Evolutionary conservation across 1,139 yeast species (phyloP).

Genomic region (Candida pseudocylindracea): DNA sequence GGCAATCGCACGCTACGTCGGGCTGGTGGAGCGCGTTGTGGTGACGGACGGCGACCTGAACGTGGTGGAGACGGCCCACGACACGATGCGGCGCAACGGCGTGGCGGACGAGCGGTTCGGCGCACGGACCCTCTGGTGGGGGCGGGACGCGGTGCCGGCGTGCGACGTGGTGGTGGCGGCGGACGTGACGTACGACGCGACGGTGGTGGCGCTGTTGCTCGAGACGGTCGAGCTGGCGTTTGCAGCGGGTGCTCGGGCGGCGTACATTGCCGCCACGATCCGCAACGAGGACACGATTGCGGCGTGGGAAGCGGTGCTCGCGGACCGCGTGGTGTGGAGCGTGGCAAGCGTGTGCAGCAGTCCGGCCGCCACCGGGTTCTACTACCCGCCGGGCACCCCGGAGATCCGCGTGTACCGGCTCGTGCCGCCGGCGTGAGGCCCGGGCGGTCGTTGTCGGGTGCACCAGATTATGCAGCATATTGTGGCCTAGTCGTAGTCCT

Average conservation of each 20-base stretch:
- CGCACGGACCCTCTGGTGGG: not conserved
- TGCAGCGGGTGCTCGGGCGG: constrained; percentile 4
- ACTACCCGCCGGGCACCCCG: constrained; percentile 15
- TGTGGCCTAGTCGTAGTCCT: too few relatives aligned
- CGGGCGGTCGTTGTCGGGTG: too few relatives aligned
- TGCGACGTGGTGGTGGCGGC: constrained; percentile 44
- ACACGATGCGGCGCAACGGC: constrained; percentile 24
- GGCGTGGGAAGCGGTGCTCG: constrained; percentile 26
- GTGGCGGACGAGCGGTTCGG: constrained; percentile 3
- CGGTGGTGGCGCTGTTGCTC: too few relatives aligned
- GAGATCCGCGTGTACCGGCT: constrained; percentile 19
- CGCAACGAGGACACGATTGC: constrained; percentile 36
- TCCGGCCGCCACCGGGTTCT: constrained; percentile 4
- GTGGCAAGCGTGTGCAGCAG: constrained; percentile 1
- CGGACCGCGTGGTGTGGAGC: constrained; percentile 5
- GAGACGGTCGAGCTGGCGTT: too few relatives aligned
- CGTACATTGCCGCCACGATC: constrained; percentile 51
- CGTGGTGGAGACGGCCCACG: constrained; percentile 19
- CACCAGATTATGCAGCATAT: too few relatives aligned
- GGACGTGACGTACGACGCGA: constrained; percentile 60
- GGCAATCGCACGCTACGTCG: too few relatives aligned
- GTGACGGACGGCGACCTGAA: not conserved
- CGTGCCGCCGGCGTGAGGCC: too few relatives aligned
- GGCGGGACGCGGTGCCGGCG: constrained; percentile 2
- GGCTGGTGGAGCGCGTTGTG: constrained; percentile 26